These are phyloP conservation scores for Clonostachys byssicola DNA, from an alignment of 2,329 filamentous ascomycete genomes.

Conservation along the genomic window DNA sequence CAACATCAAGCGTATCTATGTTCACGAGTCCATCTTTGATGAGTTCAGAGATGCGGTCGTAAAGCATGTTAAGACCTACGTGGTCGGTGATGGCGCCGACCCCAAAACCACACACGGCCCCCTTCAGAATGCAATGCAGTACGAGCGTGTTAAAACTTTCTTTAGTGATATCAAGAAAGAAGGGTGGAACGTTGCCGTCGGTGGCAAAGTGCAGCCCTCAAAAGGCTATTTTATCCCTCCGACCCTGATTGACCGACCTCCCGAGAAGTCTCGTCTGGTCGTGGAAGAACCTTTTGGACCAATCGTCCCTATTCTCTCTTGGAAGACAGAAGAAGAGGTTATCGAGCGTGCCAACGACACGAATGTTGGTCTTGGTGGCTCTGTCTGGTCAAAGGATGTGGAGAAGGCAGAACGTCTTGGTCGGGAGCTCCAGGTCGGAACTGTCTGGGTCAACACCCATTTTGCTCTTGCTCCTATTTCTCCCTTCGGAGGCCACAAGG, in stretches of 20 bases:
- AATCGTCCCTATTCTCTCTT: slow-evolving; percentile 58
- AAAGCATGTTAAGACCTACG: slow-evolving; percentile 15
- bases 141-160: slow-evolving; percentile 44
- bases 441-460: slow-evolving; percentile 55
- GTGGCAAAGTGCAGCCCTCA: slow-evolving; percentile 9
- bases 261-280: slow-evolving; percentile 51
- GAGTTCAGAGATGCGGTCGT: slow-evolving; percentile 19
- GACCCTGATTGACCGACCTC: slow-evolving; percentile 56
- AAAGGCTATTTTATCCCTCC: slow-evolving; percentile 54
- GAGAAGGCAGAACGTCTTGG: slow-evolving; percentile 46
- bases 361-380: slow-evolving; percentile 49
- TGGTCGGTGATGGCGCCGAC: slow-evolving; percentile 36
- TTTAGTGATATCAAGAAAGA: slow-evolving; percentile 41
- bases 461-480: not conserved
- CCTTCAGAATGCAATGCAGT: slow-evolving; percentile 54
- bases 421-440: slow-evolving; percentile 49
- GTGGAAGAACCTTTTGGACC: slow-evolving; percentile 48
- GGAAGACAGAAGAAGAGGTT: slow-evolving; percentile 57
- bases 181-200: slow-evolving; percentile 32
- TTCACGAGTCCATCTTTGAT: slow-evolving; percentile 55
- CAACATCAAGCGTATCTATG: slow-evolving; percentile 52
- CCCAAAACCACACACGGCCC: slow-evolving; percentile 38
- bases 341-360: slow-evolving; percentile 50
- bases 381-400: slow-evolving; percentile 52
- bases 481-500: not conserved